Evolutionary conservation across 2,329 filamentous ascomycete genomes (phyloP).

Genomic region (Pseudohalonectria lignicola): DNA sequence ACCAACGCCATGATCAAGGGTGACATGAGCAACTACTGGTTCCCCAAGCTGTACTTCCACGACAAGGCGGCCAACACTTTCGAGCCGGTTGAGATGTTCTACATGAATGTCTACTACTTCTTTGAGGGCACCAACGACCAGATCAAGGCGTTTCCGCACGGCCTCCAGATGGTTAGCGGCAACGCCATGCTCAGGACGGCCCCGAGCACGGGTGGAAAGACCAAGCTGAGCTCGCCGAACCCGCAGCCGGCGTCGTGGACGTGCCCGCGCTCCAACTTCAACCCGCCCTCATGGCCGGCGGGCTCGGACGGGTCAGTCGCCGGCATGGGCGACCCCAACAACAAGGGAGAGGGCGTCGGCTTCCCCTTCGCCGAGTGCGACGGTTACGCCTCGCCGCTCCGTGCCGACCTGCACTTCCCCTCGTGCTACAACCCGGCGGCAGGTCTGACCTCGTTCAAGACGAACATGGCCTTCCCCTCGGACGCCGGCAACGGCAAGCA

Average conservation of each 20-base stretch:
- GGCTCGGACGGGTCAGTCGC: conserved; percentile 42
- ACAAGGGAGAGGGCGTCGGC: conserved; percentile 46
- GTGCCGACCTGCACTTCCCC: conserved; percentile 60
- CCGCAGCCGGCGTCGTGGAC: conserved; percentile 46
- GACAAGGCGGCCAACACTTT: conserved; percentile 52
- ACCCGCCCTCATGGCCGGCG: conserved; percentile 39
- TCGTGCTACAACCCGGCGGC: conserved; percentile 60
- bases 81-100: conserved; percentile 56
- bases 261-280: conserved; percentile 41
- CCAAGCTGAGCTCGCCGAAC: conserved; percentile 31
- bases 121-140: conserved; percentile 55
- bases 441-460: conserved; percentile 46
- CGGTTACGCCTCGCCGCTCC: conserved; percentile 46
- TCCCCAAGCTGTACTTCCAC: conserved; percentile 58
- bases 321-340: conserved; percentile 40
- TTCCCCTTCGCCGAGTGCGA: conserved; percentile 64
- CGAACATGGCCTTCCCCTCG: conserved; percentile 56
- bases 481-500: conserved; percentile 29
- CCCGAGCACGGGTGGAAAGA: conserved; percentile 35
- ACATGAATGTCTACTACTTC: conserved; percentile 71
- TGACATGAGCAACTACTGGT: conserved; percentile 71
- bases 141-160: conserved; percentile 57
- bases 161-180: conserved; percentile 62
- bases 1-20: conserved; percentile 58
- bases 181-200: conserved; percentile 44